Conservation (phyloP, 1,139 yeast genomes). For the Debaryomyces sp. region DNA sequence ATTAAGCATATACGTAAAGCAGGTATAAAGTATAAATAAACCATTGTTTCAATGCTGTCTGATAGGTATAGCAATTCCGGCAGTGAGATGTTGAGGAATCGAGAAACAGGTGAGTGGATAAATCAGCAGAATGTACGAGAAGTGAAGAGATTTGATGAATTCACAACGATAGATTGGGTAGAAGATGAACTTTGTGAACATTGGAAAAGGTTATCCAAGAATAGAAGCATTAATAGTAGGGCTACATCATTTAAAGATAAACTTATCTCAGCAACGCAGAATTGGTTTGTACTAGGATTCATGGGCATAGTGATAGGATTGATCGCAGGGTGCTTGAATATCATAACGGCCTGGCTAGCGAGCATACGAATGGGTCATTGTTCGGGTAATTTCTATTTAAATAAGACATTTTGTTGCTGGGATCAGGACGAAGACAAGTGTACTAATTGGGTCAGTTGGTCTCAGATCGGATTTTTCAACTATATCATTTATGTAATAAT, state of each 20-base stretch:
- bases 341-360: slow-evolving; percentile 85
- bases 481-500: slow-evolving; percentile 62
- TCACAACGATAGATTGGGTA: slow-evolving; percentile 82
- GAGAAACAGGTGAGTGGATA: slow-evolving; percentile 41
- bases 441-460: slow-evolving; percentile 59
- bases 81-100: slow-evolving; percentile 18
- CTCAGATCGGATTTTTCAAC: slow-evolving; percentile 43
- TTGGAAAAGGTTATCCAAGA: slow-evolving; percentile 30
- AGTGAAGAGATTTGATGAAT: slow-evolving; percentile 56
- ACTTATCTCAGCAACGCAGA: slow-evolving; percentile 54
- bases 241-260: slow-evolving; percentile 25
- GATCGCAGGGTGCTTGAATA: slow-evolving; percentile 79
- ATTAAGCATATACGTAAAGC: background rate
- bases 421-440: slow-evolving; percentile 56
- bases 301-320: slow-evolving; percentile 80
- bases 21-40: background rate
- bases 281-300: slow-evolving; percentile 73
- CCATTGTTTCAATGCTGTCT: background rate
- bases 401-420: slow-evolving; percentile 81
- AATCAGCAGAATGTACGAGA: slow-evolving; percentile 37
- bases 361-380: slow-evolving; percentile 82
- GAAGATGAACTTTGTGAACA: slow-evolving; percentile 72
- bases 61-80: background rate
- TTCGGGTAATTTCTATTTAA: slow-evolving; percentile 66
- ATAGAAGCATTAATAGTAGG: slow-evolving; percentile 16